These are phyloP conservation scores for Magnolia officinalis DNA, from an alignment of 164 flowering plant genomes.

Conservation along the genomic window DNA sequence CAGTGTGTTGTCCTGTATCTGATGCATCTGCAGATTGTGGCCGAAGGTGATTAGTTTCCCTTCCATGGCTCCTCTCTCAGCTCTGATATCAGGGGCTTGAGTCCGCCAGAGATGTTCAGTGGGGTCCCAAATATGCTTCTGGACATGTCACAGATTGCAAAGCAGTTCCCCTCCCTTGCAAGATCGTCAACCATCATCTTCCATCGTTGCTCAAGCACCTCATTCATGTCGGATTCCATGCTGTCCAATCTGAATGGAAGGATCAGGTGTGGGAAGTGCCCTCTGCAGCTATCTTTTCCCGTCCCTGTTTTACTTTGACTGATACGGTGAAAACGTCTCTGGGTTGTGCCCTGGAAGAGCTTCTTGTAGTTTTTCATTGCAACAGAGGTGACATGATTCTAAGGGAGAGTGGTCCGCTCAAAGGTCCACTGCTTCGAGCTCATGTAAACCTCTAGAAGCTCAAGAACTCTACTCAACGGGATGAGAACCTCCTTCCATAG, in stretches of 20 bases:
- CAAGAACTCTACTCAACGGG: conserved; percentile 28
- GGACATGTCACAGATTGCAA: conserved; percentile 33
- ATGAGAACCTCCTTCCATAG: conserved; percentile 38
- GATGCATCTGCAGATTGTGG: conserved; percentile 21
- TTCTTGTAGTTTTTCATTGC: conserved; percentile 51
- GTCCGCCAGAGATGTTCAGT: conserved; percentile 26
- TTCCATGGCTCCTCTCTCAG: conserved; percentile 35
- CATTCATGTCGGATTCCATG: conserved; percentile 6
- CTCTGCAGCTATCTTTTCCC: conserved; percentile 50
- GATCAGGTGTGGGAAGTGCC: conserved; percentile 52
- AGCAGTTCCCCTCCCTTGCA: conserved; percentile 26
- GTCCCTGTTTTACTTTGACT: conserved; percentile 29
- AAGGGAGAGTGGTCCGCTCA: conserved; percentile 29
- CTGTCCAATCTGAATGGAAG: conserved; percentile 5
- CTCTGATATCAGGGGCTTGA: conserved; percentile 26
- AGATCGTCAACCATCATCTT: conserved; percentile 39
- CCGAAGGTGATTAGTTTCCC: conserved; percentile 31
- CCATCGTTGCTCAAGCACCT: conserved; percentile 54
- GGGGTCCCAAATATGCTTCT: conserved; percentile 28
- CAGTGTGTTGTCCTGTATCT: conserved; percentile 20
- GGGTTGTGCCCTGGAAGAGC: conserved; percentile 35
- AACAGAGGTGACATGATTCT: conserved; percentile 43
- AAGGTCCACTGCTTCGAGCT: conserved; percentile 29
- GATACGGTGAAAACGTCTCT: conserved; percentile 29
- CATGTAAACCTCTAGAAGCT: conserved; percentile 49